These are phyloP conservation scores for Candolleomyces aberdarensis DNA, from an alignment of 768 basidiomycete species.

Conservation along the genomic window DNA sequence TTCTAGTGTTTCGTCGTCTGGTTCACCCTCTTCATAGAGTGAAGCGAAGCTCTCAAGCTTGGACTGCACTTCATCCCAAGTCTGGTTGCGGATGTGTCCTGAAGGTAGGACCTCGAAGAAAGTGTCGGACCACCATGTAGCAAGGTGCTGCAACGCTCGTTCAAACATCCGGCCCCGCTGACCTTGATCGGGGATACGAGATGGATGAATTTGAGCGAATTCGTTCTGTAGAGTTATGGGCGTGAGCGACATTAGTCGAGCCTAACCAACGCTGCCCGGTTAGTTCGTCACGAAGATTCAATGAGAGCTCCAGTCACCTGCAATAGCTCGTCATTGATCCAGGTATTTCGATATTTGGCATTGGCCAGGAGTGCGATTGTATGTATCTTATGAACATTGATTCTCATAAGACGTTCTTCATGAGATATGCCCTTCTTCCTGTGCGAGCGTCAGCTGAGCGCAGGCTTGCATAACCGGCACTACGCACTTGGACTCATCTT, in stretches of 20 bases:
- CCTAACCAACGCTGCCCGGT: conserved; percentile 41
- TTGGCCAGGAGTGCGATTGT: conserved; percentile 78
- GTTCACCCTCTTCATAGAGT: conserved; percentile 24
- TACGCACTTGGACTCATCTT: conserved; percentile 1
- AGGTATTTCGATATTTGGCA: conserved; percentile 72
- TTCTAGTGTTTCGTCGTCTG: conserved; percentile 43
- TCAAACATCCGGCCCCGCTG: conserved; percentile 89
- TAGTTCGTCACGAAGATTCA: not conserved
- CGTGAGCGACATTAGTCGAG: conserved; percentile 82
- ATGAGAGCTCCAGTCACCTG: conserved; percentile 56
- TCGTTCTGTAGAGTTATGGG: conserved; percentile 79
- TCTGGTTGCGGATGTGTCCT: conserved; percentile 71
- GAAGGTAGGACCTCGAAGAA: conserved; percentile 64
- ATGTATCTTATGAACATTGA: conserved; percentile 88
- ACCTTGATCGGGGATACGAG: conserved; percentile 73
- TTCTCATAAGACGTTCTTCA: conserved; percentile 69
- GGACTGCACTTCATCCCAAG: conserved; percentile 70
- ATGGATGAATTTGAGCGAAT: conserved; percentile 79
- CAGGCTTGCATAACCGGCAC: too few species aligned
- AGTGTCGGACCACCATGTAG: conserved; percentile 78
- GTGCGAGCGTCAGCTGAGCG: too few species aligned
- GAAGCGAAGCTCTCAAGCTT: conserved; percentile 33
- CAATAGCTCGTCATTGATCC: conserved; percentile 78
- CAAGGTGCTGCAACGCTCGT: conserved; percentile 66
- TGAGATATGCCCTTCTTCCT: conserved; percentile 44